Conservation (phyloP, 2,329 filamentous ascomycete genomes). For the Tolypocladium capitatum region DNA sequence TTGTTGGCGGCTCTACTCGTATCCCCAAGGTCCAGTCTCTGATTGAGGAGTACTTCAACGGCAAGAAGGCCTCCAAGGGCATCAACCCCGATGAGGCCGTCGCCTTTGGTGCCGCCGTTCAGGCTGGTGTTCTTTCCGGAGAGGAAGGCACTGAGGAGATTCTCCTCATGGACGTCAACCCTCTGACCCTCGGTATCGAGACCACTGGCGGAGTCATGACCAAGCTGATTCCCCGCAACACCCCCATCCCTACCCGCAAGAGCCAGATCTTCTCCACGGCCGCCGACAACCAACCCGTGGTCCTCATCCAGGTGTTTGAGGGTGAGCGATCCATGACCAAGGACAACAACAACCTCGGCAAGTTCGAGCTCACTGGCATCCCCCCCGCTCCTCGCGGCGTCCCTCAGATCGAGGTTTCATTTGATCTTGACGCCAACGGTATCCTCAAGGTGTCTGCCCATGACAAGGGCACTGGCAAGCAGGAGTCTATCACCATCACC, state of each 20-base stretch:
- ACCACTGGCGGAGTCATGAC: constrained; percentile 97
- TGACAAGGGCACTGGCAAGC: constrained; percentile 97
- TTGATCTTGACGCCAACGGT: constrained; percentile 96
- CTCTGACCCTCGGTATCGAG: constrained; percentile 90
- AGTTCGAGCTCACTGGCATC: constrained; percentile 95
- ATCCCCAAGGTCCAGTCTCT: constrained; percentile 94
- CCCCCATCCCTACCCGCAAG: constrained; percentile 89
- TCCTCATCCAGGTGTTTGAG: constrained; percentile 91
- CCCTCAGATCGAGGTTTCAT: constrained; percentile 95
- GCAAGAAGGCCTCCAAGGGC: constrained; percentile 98
- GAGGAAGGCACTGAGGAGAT: constrained; percentile 69
- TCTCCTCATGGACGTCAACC: constrained; percentile 96
- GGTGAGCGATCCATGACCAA: constrained; percentile 90
- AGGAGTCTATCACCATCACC: constrained; percentile 95
- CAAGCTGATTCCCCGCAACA: constrained; percentile 90
- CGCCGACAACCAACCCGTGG: constrained; percentile 90
- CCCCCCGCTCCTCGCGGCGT: constrained; percentile 90
- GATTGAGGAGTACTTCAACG: constrained; percentile 87
- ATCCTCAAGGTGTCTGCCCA: constrained; percentile 92
- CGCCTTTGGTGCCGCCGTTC: constrained; percentile 91
- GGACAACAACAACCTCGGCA: constrained; percentile 94
- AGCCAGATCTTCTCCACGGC: constrained; percentile 96
- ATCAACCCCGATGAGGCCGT: constrained; percentile 99
- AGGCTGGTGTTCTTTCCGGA: constrained; percentile 87
- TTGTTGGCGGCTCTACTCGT: constrained; percentile 97